Conservation (phyloP, 2,329 filamentous ascomycete species). For the Macrophomina phaseolina region DNA sequence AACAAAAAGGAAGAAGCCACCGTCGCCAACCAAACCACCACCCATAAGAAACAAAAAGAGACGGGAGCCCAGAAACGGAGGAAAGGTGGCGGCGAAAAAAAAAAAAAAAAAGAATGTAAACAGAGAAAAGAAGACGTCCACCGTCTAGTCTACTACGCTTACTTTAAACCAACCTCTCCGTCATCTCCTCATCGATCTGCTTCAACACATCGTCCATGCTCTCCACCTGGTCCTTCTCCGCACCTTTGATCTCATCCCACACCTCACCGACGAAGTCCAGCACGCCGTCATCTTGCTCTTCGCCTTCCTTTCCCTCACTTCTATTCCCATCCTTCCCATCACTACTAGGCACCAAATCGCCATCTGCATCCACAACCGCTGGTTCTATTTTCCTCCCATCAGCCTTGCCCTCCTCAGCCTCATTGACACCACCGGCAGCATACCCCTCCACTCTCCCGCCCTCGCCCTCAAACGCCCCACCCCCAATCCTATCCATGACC, state of each 20-base stretch:
- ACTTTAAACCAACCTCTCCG: conserved; percentile 3
- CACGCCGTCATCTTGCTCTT: conserved; percentile 1
- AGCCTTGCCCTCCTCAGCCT: neutral
- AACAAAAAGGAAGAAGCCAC: neutral
- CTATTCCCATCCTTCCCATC: neutral
- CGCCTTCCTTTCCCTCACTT: neutral
- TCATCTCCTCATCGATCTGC: conserved; percentile 23
- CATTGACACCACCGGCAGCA: neutral
- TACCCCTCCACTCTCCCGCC: neutral
- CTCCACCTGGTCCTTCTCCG: conserved; percentile 18
- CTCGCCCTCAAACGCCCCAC: neutral
- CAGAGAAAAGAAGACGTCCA: no score
- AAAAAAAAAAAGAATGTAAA: no score
- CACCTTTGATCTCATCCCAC: conserved; percentile 22
- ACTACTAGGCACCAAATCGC: neutral
- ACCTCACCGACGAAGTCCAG: conserved; percentile 19
- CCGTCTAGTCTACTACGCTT: neutral
- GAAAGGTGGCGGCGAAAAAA: no score
- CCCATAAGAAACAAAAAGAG: neutral
- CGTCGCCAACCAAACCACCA: neutral
- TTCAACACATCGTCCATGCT: conserved; percentile 17
- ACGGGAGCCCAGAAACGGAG: no score
- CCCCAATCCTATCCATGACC: neutral
- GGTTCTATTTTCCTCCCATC: neutral
- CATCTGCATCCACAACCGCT: conserved; percentile 20